A percentile compares a stretch with the other conserved stretches of the same genome.
Evolutionary conservation across 345 rosid genomes (phyloP).

Genomic region (Conringia planisiliqua): DNA sequence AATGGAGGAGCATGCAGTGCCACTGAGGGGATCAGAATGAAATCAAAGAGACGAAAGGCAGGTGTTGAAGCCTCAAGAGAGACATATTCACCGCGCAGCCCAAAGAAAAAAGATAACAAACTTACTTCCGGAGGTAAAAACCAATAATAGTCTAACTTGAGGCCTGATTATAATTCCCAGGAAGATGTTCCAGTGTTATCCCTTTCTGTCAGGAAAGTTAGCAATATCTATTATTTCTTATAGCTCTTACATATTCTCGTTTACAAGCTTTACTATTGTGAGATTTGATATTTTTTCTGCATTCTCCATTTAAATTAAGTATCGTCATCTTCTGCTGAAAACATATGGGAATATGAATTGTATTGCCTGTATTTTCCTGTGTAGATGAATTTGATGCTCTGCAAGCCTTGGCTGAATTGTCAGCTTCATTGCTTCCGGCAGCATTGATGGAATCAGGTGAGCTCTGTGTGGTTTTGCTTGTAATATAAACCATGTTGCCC

Average conservation of each 20-base stretch:
- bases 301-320: not conserved
- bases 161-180: slow-evolving; percentile 2
- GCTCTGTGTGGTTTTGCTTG: slow-evolving; percentile 15
- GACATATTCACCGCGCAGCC: slow-evolving; percentile 39
- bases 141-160: not conserved
- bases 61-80: slow-evolving; percentile 43
- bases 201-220: not conserved
- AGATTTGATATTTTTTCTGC: not conserved
- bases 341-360: slow-evolving; percentile 4
- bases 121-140: slow-evolving; percentile 63
- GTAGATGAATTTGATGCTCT: slow-evolving; percentile 80
- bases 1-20: slow-evolving; percentile 83
- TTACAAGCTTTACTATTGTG: not conserved
- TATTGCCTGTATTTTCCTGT: slow-evolving; percentile 13
- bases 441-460: slow-evolving; percentile 69
- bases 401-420: slow-evolving; percentile 76
- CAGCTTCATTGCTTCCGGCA: slow-evolving; percentile 48
- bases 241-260: not conserved
- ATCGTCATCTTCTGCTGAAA: not conserved
- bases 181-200: not conserved
- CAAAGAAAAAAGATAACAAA: slow-evolving; percentile 55
- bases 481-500: not conserved
- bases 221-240: not conserved
- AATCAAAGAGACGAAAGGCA: slow-evolving; percentile 42
- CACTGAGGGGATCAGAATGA: slow-evolving; percentile 58